Evolutionary conservation across 768 basidiomycete species (phyloP), one percentile per base, ranked within the genome.

Genomic region (Auricularia cornea): DNA sequence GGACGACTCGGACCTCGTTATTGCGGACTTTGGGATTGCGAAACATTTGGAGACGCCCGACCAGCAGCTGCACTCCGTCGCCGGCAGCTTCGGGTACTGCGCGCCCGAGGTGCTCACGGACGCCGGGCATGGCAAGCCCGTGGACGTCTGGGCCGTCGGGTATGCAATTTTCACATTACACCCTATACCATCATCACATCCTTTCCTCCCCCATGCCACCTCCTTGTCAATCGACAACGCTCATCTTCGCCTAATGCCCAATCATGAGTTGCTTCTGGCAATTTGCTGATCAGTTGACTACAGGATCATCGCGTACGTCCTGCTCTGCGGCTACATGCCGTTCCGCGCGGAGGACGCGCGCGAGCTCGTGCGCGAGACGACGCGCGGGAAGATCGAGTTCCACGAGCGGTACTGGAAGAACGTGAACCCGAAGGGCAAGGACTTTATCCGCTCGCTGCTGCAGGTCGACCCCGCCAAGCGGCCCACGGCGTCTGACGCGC

Each of bases 11-110:
- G 89, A 89, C 66, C 82, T 98, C 59, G 95, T 99, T 63, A 94
- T 98, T 51, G 95, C 86, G 5, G 97, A 98, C 74, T 99, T 99
- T 70, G 97, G 97, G 67, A 98, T 99, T 92, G 91, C 92, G 12
- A 94, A 94, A 70, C 92, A 94, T 66, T 76, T 94, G 2, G 83
- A 90, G 65, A 79, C 84, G 0, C 74, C 87, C 0, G 86, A 85
- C 20, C 88, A 93, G 69, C 84, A 86, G 65, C 77, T 94, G 1
- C 82, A 82, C 59, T 82, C 85, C 0, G 70, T 93, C 0, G 92
- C 92, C 0, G 92, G 92, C 0, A 89, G 87, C 69, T 85, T 94
- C 65, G 93, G 92, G 1, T 94, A 96, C 69, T 89, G 93, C 54
- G 95, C 97, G 2, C 96, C 96, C 1, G 92, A 94, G 70, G 90